Conservation (phyloP, 192 early-diverging fungal genomes). For the Mortierella antarctica region DNA sequence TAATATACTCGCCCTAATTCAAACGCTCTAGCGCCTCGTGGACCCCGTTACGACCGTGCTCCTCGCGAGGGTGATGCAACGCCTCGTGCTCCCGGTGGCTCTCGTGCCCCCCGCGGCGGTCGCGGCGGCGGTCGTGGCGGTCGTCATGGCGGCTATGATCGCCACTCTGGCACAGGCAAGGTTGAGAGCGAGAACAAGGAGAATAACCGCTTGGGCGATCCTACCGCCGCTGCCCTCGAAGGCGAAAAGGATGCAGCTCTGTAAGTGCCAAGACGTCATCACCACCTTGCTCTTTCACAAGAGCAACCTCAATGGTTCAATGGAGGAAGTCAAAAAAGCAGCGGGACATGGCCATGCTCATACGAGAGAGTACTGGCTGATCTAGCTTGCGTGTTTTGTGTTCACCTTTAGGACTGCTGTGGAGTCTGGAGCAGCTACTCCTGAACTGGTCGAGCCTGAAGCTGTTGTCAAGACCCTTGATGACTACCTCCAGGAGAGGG, state of each 20-base stretch:
- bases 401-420: slow-evolving; percentile 21
- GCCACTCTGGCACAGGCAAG: slow-evolving; percentile 84
- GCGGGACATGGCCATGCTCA: no score
- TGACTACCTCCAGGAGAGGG: slow-evolving; percentile 84
- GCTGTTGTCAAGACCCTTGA: slow-evolving; percentile 87
- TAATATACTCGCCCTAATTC: neutral
- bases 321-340: slow-evolving; percentile 36
- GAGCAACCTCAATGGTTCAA: slow-evolving; percentile 38
- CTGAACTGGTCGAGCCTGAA: slow-evolving; percentile 76
- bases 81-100: slow-evolving; percentile 45
- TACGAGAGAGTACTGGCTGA: slow-evolving; percentile 28
- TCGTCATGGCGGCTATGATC: slow-evolving; percentile 77
- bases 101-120: slow-evolving; percentile 52
- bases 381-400: neutral
- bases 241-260: slow-evolving; percentile 63
- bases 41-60: slow-evolving; percentile 41
- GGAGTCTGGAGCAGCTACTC: slow-evolving; percentile 51
- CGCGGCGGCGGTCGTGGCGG: slow-evolving; percentile 61
- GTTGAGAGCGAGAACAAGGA: slow-evolving; percentile 93
- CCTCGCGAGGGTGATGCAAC: slow-evolving; percentile 40
- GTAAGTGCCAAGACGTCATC: slow-evolving; percentile 26
- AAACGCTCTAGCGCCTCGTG: slow-evolving; percentile 20
- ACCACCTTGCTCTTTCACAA: neutral
- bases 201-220: slow-evolving; percentile 84
- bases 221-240: slow-evolving; percentile 64